phyloP scores from a whole-genome alignment of 2,329 filamentous ascomycete species.

The Penicillium palitans region DNA sequence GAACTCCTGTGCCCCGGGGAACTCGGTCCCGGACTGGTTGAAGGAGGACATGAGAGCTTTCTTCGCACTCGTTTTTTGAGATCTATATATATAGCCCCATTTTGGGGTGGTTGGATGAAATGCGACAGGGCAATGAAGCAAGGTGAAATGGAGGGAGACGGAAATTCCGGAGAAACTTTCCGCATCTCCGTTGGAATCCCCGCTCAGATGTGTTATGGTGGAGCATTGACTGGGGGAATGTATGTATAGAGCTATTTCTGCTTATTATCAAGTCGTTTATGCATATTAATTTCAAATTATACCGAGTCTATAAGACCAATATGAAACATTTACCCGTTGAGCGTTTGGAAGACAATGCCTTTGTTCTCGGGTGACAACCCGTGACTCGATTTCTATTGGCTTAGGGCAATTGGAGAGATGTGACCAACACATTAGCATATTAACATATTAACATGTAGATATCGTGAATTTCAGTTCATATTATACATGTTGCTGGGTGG shows the following conservation, averaged over 20 bases:
- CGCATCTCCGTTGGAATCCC: conserved; percentile 19
- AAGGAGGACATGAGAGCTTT: conserved; percentile 17
- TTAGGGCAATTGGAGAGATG: not conserved
- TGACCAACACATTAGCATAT: not conserved
- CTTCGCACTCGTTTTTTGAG: not conserved
- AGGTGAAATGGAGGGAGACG: conserved; percentile 2
- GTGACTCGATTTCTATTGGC: not conserved
- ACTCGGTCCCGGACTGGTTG: conserved; percentile 9
- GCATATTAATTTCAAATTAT: not conserved
- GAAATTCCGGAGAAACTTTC: conserved; percentile 26
- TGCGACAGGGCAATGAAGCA: conserved; percentile 5
- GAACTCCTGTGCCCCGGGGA: conserved; percentile 17
- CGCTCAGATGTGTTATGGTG: conserved; percentile 5
- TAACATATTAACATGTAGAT: not conserved
- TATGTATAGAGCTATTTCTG: not conserved
- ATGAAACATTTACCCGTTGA: not conserved
- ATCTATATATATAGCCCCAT: conserved; percentile 12
- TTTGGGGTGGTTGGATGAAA: conserved; percentile 5
- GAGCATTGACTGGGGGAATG: not conserved
- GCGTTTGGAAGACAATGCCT: not conserved
- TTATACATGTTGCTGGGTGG: no score
- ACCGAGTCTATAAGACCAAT: not conserved
- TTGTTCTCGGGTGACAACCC: not conserved
- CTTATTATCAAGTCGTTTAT: not conserved
- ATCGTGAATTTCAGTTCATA: not conserved